Conservation (phyloP, 2,329 filamentous ascomycete species). For the Coniella vitis region DNA sequence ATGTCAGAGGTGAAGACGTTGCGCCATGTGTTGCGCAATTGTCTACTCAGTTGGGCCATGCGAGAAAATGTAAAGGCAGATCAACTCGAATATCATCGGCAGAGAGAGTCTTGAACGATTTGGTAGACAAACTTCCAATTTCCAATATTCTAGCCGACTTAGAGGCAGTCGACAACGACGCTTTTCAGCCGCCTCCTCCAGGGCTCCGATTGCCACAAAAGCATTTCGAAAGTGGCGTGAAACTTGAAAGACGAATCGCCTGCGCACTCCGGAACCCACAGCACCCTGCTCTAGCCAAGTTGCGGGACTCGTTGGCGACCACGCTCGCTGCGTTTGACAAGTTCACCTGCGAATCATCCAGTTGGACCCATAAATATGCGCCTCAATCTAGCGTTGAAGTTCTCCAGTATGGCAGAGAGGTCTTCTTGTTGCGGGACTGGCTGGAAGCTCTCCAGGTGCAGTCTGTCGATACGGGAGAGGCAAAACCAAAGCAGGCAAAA, state of each 20-base stretch:
- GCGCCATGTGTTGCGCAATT: not conserved
- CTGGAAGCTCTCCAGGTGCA: slow-evolving; percentile 68
- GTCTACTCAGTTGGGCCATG: not conserved
- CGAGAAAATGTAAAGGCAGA: slow-evolving; percentile 45
- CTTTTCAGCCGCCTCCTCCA: slow-evolving; percentile 37
- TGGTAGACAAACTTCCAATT: slow-evolving; percentile 34
- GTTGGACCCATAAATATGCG: slow-evolving; percentile 83
- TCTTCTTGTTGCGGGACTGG: slow-evolving; percentile 71
- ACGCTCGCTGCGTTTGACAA: slow-evolving; percentile 73
- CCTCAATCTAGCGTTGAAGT: slow-evolving; percentile 64
- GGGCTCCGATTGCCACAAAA: slow-evolving; percentile 48
- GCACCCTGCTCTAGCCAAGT: slow-evolving; percentile 53
- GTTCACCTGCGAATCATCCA: slow-evolving; percentile 62
- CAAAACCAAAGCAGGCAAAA: slow-evolving; percentile 24
- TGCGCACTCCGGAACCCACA: slow-evolving; percentile 35
- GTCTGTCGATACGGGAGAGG: slow-evolving; percentile 60
- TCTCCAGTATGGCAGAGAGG: slow-evolving; percentile 67
- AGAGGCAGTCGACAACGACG: slow-evolving; percentile 29
- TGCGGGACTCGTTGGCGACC: slow-evolving; percentile 54
- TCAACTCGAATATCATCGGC: slow-evolving; percentile 31
- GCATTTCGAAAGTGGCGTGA: slow-evolving; percentile 51
- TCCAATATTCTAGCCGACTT: slow-evolving; percentile 27
- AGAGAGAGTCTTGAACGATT: slow-evolving; percentile 36
- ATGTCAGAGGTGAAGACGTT: slow-evolving; percentile 46
- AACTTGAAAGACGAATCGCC: slow-evolving; percentile 43